These are phyloP conservation scores for Neofusicoccum parvum DNA, from an alignment of 2,329 filamentous ascomycete genomes.

Conservation along the genomic window DNA sequence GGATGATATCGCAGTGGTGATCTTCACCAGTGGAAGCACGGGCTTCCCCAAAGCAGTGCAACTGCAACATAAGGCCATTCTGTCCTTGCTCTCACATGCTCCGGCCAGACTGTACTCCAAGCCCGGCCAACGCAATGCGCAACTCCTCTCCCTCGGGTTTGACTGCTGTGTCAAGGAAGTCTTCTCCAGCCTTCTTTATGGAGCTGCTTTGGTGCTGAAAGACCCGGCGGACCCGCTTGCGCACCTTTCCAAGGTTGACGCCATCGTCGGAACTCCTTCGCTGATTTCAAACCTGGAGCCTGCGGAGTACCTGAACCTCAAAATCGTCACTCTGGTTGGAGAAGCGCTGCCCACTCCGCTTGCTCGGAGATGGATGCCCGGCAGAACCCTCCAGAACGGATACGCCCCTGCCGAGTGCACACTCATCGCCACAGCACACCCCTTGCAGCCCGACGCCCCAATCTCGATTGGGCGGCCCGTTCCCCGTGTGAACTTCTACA, in stretches of 20 bases:
- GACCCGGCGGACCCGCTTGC: slow-evolving; percentile 17
- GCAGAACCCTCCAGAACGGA: slow-evolving; percentile 10
- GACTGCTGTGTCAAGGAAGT: slow-evolving; percentile 23
- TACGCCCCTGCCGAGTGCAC: slow-evolving; percentile 21
- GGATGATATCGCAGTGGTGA: slow-evolving; percentile 1
- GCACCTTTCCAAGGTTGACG: slow-evolving; percentile 16
- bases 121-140: slow-evolving; percentile 20
- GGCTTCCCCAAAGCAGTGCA: slow-evolving; percentile 20
- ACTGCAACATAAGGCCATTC: slow-evolving; percentile 15
- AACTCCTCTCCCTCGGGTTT: slow-evolving; percentile 22
- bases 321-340: slow-evolving; percentile 12
- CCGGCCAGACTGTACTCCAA: slow-evolving; percentile 17
- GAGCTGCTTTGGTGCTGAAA: slow-evolving; percentile 21
- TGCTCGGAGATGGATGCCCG: slow-evolving; percentile 13
- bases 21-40: slow-evolving; percentile 22
- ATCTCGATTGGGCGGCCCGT: slow-evolving; percentile 16
- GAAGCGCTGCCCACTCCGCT: slow-evolving; percentile 17
- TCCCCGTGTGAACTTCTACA: slow-evolving; percentile 16
- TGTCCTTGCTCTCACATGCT: slow-evolving; percentile 17
- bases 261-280: slow-evolving; percentile 19
- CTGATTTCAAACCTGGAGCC: slow-evolving; percentile 14
- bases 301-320: slow-evolving; percentile 9
- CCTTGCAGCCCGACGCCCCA: background rate
- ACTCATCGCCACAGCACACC: slow-evolving; percentile 11
- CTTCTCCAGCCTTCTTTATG: slow-evolving; percentile 22